A percentile compares a stretch with the other conserved stretches of the same genome.
phyloP scores from a whole-genome alignment of 2,329 filamentous ascomycete species.

The Colletotrichum tamarilloi region DNA sequence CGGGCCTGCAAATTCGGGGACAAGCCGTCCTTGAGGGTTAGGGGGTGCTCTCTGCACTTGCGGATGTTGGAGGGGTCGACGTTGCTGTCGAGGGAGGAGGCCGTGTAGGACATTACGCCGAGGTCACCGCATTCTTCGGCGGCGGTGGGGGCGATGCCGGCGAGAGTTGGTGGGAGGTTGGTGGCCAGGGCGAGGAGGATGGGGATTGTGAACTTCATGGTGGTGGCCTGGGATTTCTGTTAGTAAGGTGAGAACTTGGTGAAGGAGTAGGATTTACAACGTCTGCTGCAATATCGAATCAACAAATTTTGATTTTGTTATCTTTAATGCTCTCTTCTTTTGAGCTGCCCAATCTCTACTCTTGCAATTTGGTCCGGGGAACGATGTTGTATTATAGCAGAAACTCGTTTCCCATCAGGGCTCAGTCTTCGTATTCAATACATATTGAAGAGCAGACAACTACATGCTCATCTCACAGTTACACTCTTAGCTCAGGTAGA shows the following conservation, averaged over 20 bases:
- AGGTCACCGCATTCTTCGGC: not conserved
- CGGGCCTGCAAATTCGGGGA: not conserved
- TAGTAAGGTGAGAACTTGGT: not conserved
- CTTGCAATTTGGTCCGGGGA: not conserved
- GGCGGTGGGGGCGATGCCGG: not conserved
- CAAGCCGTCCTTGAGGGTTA: not conserved
- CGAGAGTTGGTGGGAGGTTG: not conserved
- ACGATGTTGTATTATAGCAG: not conserved
- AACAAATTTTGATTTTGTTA: not conserved
- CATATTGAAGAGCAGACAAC: not conserved
- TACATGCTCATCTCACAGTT: not conserved
- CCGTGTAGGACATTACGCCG: constrained; percentile 6
- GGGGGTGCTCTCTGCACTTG: constrained; percentile 1
- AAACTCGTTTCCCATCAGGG: not conserved
- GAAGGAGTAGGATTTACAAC: too few species aligned
- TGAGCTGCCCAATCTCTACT: not conserved
- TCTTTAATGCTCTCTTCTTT: not conserved
- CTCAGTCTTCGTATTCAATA: too few species aligned
- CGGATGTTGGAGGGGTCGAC: not conserved
- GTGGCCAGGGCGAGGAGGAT: not conserved
- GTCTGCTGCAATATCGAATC: not conserved
- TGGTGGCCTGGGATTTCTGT: not conserved
- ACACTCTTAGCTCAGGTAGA: not conserved
- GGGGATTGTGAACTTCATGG: not conserved
- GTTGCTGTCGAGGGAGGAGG: not conserved